Percentiles rank a stretch among this genome's conserved stretches.
Evolutionary conservation across 2,329 filamentous ascomycete species (phyloP).

Genomic region (Trichophyton rubrum): DNA sequence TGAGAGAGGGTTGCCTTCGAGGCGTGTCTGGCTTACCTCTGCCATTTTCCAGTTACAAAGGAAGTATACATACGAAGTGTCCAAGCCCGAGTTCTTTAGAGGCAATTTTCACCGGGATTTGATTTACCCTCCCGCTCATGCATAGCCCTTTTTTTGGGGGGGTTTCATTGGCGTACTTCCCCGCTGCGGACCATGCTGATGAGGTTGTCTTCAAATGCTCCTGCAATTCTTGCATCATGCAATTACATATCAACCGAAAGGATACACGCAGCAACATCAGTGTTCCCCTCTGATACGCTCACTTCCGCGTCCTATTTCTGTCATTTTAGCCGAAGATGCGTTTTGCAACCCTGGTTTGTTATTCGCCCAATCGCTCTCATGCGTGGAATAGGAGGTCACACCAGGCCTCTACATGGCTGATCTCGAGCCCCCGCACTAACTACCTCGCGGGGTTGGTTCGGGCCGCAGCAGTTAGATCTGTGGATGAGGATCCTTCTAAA

Average conservation of each 20-base stretch:
- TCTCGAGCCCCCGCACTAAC: neutral
- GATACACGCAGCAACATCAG: neutral
- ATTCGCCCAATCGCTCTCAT: neutral
- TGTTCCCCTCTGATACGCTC: neutral
- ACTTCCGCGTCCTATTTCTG: neutral
- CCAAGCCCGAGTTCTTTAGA: neutral
- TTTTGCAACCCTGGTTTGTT: neutral
- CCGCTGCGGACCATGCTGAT: neutral
- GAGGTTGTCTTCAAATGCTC: neutral
- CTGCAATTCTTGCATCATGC: neutral
- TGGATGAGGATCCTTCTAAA: neutral
- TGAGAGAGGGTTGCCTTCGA: neutral
- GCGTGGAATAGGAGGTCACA: neutral
- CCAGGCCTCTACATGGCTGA: neutral
- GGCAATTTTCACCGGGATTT: neutral
- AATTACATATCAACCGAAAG: neutral
- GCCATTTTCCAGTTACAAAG: neutral
- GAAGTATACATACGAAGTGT: neutral
- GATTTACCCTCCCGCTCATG: neutral
- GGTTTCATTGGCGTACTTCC: neutral
- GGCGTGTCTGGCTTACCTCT: neutral
- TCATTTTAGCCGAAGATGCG: neutral
- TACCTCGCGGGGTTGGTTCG: neutral
- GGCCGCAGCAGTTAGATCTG: neutral
- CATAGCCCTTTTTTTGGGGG: neutral